Conservation (phyloP, 1,284 basidiomycete genomes). For the Tilletia caries region DNA sequence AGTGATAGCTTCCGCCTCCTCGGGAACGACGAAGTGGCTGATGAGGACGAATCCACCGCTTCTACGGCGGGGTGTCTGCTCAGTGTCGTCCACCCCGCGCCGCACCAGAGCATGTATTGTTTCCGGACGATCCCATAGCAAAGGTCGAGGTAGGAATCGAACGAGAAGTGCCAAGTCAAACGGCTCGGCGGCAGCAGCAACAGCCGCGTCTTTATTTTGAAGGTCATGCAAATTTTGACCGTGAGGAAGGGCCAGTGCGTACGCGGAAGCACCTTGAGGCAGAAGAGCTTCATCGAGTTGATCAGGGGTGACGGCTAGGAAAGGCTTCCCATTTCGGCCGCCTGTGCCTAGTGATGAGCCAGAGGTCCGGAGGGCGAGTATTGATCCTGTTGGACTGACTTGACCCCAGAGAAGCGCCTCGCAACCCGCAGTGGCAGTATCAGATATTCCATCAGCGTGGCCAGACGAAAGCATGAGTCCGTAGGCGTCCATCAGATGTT, state of each 20-base stretch:
- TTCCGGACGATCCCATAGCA: background rate
- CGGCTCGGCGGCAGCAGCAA: too few relatives aligned
- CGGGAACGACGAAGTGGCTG: slow-evolving; percentile 8
- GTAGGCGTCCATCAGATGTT: background rate
- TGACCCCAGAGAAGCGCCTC: slow-evolving; percentile 7
- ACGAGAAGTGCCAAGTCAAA: slow-evolving; percentile 11
- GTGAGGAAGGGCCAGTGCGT: background rate
- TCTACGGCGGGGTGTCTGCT: too few relatives aligned
- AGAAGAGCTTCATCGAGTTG: background rate
- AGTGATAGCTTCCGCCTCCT: background rate
- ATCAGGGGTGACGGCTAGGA: background rate
- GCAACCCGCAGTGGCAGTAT: background rate
- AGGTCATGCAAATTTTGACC: background rate
- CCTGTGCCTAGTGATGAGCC: background rate
- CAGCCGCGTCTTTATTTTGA: too few relatives aligned
- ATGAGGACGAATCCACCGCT: slow-evolving; percentile 4
- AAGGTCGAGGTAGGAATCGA: slow-evolving; percentile 7
- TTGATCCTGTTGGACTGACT: background rate
- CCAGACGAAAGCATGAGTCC: background rate
- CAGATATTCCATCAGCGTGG: too few relatives aligned
- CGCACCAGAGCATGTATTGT: background rate
- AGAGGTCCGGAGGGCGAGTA: background rate
- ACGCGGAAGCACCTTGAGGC: background rate
- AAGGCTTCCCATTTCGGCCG: background rate
- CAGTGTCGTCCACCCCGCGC: background rate